A percentile compares a stretch with the other conserved stretches of the same genome.
phyloP scores from a whole-genome alignment of 106 monocot genomes.

The Cymbidium sinense region DNA sequence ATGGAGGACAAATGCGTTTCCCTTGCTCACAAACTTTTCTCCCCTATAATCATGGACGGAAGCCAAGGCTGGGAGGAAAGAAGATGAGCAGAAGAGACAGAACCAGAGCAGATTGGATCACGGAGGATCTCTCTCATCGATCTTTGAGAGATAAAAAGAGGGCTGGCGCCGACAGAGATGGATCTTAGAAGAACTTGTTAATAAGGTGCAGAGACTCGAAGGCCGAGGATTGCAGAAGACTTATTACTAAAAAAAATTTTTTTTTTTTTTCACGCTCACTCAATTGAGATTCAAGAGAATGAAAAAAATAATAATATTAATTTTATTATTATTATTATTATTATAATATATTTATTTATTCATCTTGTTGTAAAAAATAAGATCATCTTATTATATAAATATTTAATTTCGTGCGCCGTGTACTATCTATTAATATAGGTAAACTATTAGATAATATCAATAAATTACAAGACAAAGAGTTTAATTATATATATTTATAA shows the following conservation, averaged over 20 bases:
- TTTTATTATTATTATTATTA: no score
- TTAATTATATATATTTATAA: no score
- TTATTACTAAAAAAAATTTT: not conserved
- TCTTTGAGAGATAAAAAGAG: not conserved
- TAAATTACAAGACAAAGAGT: no score
- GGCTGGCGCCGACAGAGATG: not conserved
- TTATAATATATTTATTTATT: no score
- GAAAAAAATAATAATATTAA: no score
- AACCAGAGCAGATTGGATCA: conserved; percentile 1
- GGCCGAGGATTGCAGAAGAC: not conserved
- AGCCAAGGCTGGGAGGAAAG: conserved; percentile 18
- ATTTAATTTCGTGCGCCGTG: no score
- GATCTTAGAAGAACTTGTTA: not conserved
- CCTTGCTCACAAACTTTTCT: conserved; percentile 40
- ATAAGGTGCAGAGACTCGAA: not conserved
- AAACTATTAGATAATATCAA: no score
- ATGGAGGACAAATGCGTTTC: conserved; percentile 87
- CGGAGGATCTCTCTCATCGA: not conserved
- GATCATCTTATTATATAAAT: no score
- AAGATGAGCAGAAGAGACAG: not conserved
- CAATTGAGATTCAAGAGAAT: no score
- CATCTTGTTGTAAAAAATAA: no score
- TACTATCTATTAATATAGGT: no score
- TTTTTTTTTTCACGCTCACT: not conserved
- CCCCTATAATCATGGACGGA: conserved; percentile 81